phyloP scores from a whole-genome alignment of 108 stramenopile genomes.

The Fragilariopsis cylindrus region DNA sequence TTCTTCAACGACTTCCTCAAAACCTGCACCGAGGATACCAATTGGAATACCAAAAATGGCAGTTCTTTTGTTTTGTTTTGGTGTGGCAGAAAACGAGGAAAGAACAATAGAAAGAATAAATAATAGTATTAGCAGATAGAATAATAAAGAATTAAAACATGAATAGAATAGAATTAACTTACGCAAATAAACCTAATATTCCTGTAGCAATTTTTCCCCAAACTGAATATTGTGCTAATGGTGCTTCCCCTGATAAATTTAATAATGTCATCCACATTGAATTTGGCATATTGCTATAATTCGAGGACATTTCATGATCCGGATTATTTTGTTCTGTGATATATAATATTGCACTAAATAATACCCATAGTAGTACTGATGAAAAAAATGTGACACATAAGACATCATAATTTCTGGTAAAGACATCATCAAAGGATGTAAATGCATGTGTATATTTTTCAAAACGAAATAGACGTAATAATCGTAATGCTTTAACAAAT shows the following conservation, averaged over 20 bases:
- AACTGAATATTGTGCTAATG: slow-evolving; percentile 74
- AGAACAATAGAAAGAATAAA: too few relatives aligned
- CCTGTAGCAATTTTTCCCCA: slow-evolving; percentile 80
- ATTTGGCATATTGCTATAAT: slow-evolving; percentile 86
- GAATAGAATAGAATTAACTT: slow-evolving; percentile 18
- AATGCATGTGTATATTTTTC: slow-evolving; percentile 86
- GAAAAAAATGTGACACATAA: slow-evolving; percentile 84
- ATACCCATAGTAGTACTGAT: slow-evolving; percentile 82
- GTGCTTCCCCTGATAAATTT: slow-evolving; percentile 88
- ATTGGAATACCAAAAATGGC: slow-evolving; percentile 82
- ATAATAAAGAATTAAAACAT: slow-evolving; percentile 22
- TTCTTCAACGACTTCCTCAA: slow-evolving; percentile 76
- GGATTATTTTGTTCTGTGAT: slow-evolving; percentile 82
- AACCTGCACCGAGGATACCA: slow-evolving; percentile 89
- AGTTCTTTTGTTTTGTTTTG: background rate
- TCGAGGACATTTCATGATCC: slow-evolving; percentile 74
- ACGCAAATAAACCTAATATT: slow-evolving; percentile 81
- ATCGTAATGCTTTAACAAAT: slow-evolving; percentile 51
- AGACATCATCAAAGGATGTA: slow-evolving; percentile 75
- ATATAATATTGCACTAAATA: slow-evolving; percentile 77
- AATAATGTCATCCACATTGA: slow-evolving; percentile 92
- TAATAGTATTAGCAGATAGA: too few relatives aligned
- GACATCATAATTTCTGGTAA: slow-evolving; percentile 74
- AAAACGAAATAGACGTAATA: slow-evolving; percentile 79
- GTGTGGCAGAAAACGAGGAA: too few relatives aligned